Base-by-base conservation (phyloP, 768 basidiomycete genomes). In the Butyriboletus loyo region DNA sequence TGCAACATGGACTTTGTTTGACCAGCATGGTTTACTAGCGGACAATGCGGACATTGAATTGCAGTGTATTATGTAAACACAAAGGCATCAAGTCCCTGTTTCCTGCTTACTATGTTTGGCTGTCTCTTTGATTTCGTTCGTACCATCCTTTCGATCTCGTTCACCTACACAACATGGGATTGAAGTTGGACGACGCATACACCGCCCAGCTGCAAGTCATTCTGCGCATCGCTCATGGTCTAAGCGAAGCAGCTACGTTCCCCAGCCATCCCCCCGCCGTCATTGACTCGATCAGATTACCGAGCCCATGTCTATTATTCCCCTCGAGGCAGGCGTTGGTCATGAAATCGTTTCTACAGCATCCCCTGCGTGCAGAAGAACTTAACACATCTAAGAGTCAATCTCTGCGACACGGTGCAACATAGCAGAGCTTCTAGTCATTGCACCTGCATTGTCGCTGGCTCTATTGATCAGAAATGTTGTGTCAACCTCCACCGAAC, bases 1-100 rank as follows among this genome's bases (percentile, higher is more conserved):
- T n/a, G n/a, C n/a, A n/a, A n/a, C n/a, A n/a, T n/a, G n/a, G n/a
- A n/a, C n/a, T n/a, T n/a, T n/a, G n/a, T n/a, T n/a, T n/a, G n/a
- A n/a, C n/a, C n/a, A n/a, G n/a, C n/a, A n/a, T n/a, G n/a, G n/a
- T 36, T 31, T 31, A 31, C 30, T 30, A 10, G 10, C 2, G 17
- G 30, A 53, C 56, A 59, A 54, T 58, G 58, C 58, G 58, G 58
- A 57, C 53, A 43, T 48, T 45, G 48, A 59, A 52, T 42, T 17
- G 5, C 14, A 19, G 5, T 6, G 19, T n/a, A 50, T 36, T 1
- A 21, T 28, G 42, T 49, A 53, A 53, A 5, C 40, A 40, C 34
- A 35, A 35, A 31, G n/a, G n/a, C n/a, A n/a, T n/a, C n/a, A n/a
- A n/a, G n/a, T n/a, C n/a, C n/a, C n/a, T n/a, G n/a, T n/a, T n/a